These are phyloP conservation scores for Cyberlindnera subsufficiens DNA, from an alignment of 805 yeast genomes.

Conservation along the genomic window DNA sequence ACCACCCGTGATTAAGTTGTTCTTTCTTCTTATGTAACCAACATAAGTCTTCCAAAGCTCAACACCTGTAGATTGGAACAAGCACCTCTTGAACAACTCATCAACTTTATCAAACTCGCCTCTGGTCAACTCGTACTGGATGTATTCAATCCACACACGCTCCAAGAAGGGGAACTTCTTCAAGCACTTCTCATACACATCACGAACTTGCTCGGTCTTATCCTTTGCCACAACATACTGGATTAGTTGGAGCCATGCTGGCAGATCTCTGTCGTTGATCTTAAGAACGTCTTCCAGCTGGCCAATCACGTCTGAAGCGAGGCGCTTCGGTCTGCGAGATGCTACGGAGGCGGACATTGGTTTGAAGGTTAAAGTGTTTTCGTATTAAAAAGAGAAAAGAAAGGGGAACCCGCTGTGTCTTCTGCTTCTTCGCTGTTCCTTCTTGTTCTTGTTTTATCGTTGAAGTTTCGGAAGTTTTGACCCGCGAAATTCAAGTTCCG, in stretches of 20 bases:
- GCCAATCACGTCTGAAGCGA: constrained; percentile 45
- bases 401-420: no score
- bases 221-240: constrained; percentile 44
- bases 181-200: constrained; percentile 55
- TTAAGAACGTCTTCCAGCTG: constrained; percentile 50
- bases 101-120: constrained; percentile 67
- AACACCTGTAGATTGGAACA: constrained; percentile 57
- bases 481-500: no score
- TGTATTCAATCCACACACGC: constrained; percentile 69
- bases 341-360: constrained; percentile 1
- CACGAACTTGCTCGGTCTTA: constrained; percentile 52
- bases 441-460: no score
- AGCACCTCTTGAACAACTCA: constrained; percentile 55
- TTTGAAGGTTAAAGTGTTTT: not conserved
- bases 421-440: no score
- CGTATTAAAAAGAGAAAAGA: no score
- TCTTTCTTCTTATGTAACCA: constrained; percentile 62
- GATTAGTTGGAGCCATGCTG: constrained; percentile 52
- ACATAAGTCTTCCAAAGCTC: constrained; percentile 75
- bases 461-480: no score
- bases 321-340: constrained; percentile 13
- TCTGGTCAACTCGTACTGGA: constrained; percentile 55
- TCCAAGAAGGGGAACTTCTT: constrained; percentile 62
- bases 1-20: constrained; percentile 72
- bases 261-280: constrained; percentile 45